Conservation (phyloP, 805 yeast species). For the Saccharomycopsis javanensis region DNA sequence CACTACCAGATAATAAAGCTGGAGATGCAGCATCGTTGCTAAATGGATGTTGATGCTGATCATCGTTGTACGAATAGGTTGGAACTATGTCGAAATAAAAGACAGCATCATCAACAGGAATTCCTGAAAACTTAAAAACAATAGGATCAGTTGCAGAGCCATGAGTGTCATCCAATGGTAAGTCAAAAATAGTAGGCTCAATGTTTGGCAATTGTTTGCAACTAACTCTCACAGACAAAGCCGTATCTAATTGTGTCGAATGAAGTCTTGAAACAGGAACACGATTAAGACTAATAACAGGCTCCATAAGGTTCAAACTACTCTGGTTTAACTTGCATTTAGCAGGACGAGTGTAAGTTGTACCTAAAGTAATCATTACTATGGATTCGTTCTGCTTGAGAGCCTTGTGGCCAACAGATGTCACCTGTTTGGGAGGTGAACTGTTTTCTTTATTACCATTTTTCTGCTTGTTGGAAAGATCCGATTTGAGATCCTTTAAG, state of each 20-base stretch:
- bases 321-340: neutral
- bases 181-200: slow-evolving; percentile 56
- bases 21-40: neutral
- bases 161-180: slow-evolving; percentile 67
- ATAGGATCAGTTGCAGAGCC: slow-evolving; percentile 48
- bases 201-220: slow-evolving; percentile 32
- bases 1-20: neutral
- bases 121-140: slow-evolving; percentile 49
- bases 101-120: slow-evolving; percentile 39
- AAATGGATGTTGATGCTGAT: slow-evolving; percentile 7
- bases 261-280: slow-evolving; percentile 71
- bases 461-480: neutral
- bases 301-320: slow-evolving; percentile 50
- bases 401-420: slow-evolving; percentile 79
- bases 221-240: slow-evolving; percentile 59
- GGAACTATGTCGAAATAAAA: slow-evolving; percentile 83
- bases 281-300: slow-evolving; percentile 58
- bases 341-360: slow-evolving; percentile 33
- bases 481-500: neutral
- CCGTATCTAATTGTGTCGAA: slow-evolving; percentile 81
- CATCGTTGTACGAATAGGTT: slow-evolving; percentile 51
- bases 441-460: slow-evolving; percentile 9
- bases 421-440: slow-evolving; percentile 38
- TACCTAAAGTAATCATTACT: slow-evolving; percentile 75
- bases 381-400: slow-evolving; percentile 55